Evolutionary conservation across 2,329 filamentous ascomycete species (phyloP).

Genomic region (Xylaria sp.): DNA sequence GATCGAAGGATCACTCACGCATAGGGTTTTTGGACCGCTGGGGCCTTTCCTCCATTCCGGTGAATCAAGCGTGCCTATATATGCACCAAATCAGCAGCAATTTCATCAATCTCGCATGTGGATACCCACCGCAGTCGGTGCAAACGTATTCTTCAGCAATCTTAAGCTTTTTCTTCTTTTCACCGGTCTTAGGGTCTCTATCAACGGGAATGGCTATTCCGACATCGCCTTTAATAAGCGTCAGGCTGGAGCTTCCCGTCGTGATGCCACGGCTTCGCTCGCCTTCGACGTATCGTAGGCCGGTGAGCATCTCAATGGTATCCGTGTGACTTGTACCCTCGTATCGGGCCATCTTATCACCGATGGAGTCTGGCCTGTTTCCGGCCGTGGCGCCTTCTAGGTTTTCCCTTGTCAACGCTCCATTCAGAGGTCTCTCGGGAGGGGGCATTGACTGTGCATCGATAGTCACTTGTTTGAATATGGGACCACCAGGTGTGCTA

Average conservation of each 20-base stretch:
- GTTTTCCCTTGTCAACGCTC: slow-evolving; percentile 80
- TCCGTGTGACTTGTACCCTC: slow-evolving; percentile 82
- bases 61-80: slow-evolving; percentile 80
- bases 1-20: slow-evolving; percentile 50
- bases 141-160: slow-evolving; percentile 90
- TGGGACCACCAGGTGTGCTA: slow-evolving; percentile 47
- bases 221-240: slow-evolving; percentile 84
- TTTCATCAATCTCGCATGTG: background rate
- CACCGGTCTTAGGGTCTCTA: slow-evolving; percentile 75
- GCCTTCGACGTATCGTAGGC: slow-evolving; percentile 85
- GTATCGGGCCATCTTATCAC: slow-evolving; percentile 86
- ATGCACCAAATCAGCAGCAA: slow-evolving; percentile 26
- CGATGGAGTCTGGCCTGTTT: slow-evolving; percentile 77
- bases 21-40: slow-evolving; percentile 90
- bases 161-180: slow-evolving; percentile 92
- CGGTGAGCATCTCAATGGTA: slow-evolving; percentile 92
- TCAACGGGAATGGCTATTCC: slow-evolving; percentile 87
- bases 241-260: slow-evolving; percentile 83
- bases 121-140: slow-evolving; percentile 81
- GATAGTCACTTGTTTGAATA: slow-evolving; percentile 55
- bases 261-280: slow-evolving; percentile 90
- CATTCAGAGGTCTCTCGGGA: slow-evolving; percentile 74
- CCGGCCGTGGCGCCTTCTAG: slow-evolving; percentile 77
- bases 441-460: slow-evolving; percentile 67
- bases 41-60: slow-evolving; percentile 97